Percentiles rank a stretch among this genome's conserved stretches.
Conservation (phyloP, 768 basidiomycete species). For the Calocybe indica region DNA sequence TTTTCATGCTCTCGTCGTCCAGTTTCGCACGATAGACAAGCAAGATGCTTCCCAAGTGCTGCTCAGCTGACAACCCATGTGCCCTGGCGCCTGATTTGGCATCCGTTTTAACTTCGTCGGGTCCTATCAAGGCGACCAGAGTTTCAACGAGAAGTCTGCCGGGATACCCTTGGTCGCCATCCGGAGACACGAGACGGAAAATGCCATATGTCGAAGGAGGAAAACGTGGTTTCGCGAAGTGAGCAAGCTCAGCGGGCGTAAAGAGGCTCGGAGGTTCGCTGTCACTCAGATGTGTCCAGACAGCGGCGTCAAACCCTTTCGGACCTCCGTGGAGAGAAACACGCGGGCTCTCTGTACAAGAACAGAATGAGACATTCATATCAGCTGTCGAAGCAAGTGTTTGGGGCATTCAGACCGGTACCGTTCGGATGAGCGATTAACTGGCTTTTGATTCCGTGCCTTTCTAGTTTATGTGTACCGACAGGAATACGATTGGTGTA, state of each 20-base stretch:
- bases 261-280: slow-evolving; percentile 44
- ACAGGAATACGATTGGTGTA: slow-evolving; percentile 70
- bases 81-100: slow-evolving; percentile 12
- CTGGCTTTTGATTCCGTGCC: slow-evolving; percentile 43
- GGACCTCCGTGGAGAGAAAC: slow-evolving; percentile 75
- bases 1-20: slow-evolving; percentile 30
- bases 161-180: slow-evolving; percentile 70
- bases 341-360: slow-evolving; percentile 32
- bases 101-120: slow-evolving; percentile 23
- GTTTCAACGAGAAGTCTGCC: slow-evolving; percentile 58
- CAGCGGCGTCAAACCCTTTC: slow-evolving; percentile 51
- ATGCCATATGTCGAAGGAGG: slow-evolving; percentile 32
- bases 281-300: slow-evolving; percentile 42
- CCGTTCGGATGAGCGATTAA: slow-evolving; percentile 41
- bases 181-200: slow-evolving; percentile 51
- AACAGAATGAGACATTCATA: background rate
- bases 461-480: slow-evolving; percentile 45
- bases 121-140: slow-evolving; percentile 41
- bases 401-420: slow-evolving; percentile 10
- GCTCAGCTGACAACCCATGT: slow-evolving; percentile 22
- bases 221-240: slow-evolving; percentile 24
- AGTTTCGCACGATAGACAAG: slow-evolving; percentile 68
- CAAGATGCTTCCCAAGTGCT: slow-evolving; percentile 57
- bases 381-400: background rate
- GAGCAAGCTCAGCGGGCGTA: slow-evolving; percentile 43